Evolutionary conservation across 768 basidiomycete genomes (phyloP), one percentile per base, ranked within the genome.

Genomic region (Phylloporus sp.): DNA sequence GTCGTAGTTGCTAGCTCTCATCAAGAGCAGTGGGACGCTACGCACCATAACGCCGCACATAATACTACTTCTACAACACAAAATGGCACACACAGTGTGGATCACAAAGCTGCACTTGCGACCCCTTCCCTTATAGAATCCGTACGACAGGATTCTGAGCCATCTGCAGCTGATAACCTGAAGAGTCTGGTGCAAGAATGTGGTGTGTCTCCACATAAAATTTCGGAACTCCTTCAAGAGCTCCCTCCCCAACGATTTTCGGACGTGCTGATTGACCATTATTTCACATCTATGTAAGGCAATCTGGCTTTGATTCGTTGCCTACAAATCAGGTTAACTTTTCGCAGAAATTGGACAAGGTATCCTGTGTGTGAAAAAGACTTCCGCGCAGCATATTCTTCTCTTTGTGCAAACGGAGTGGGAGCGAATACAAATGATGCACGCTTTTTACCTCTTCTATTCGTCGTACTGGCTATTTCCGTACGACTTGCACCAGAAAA

Each of bases 131-230:
- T 70, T 28, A 71, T 76, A 49, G 71, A 71, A 32, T 67, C 69
- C 26, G 74, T 77, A 20, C 58, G 64, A 58, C 70, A 69, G 40
- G 68, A 72, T 44, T 61, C 64, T 31, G 70, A 77, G 42, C 67
- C 71, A 1, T 69, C 74, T 14, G 85, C 90, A 13, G 87, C 80
- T 3, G 90, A 93, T 61, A 92, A 89, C 56, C 69, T 94, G 39
- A 86, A 86, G 61, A 81, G 81, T 36, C 75, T 97, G 28, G 84
- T 95, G 29, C 86, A 88, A 65, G 92, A 97, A 63, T 97, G 89
- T 63, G 93, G 93, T 6, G 90, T 94, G 29, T 81, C 86, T 15
- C 89, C 92, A 2, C 86, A 91, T 50, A 92, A 92, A 66, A 83
- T 97, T 36, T 81, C 86, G 1, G 93, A 95, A 60, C 78, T 97